These are phyloP conservation scores for Pyricularia sp. DNA, from an alignment of 2,329 filamentous ascomycete genomes.

Conservation along the genomic window DNA sequence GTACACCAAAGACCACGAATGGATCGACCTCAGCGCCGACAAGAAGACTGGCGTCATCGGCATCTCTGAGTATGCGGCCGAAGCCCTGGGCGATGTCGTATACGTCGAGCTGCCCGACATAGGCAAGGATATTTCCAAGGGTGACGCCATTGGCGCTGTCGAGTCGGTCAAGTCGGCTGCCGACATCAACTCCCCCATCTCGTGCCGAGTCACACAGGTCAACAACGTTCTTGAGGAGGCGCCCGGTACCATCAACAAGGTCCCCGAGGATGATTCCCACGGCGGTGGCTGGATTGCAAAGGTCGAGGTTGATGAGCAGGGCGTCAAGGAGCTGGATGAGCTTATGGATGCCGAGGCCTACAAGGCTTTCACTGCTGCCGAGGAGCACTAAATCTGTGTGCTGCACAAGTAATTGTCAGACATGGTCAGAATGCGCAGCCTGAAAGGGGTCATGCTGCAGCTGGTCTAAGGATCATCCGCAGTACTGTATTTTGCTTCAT, in stretches of 20 bases:
- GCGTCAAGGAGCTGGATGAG: slow-evolving; percentile 57
- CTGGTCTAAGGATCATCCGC: background rate
- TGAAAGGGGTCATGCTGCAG: background rate
- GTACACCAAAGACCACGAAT: slow-evolving; percentile 97
- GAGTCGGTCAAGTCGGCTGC: slow-evolving; percentile 98
- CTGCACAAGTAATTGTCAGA: background rate
- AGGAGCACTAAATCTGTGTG: slow-evolving; percentile 22
- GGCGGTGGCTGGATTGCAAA: slow-evolving; percentile 88
- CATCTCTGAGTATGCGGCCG: slow-evolving; percentile 84
- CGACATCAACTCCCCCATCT: slow-evolving; percentile 85
- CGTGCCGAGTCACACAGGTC: slow-evolving; percentile 64
- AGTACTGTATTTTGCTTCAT: background rate
- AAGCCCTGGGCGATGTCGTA: slow-evolving; percentile 91
- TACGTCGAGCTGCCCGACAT: slow-evolving; percentile 85
- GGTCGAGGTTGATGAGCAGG: slow-evolving; percentile 63
- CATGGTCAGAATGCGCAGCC: background rate
- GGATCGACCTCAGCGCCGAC: slow-evolving; percentile 82
- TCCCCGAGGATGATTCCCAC: slow-evolving; percentile 67
- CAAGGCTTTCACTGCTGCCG: slow-evolving; percentile 55
- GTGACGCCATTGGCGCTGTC: slow-evolving; percentile 85
- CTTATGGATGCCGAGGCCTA: slow-evolving; percentile 76
- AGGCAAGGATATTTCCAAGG: slow-evolving; percentile 58
- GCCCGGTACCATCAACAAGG: slow-evolving; percentile 80
- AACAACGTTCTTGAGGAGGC: slow-evolving; percentile 75
- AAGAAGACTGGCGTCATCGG: slow-evolving; percentile 73